These are phyloP conservation scores for Gracilariopsis chorda DNA, from an alignment of 23 red algal genomes.

Conservation along the genomic window DNA sequence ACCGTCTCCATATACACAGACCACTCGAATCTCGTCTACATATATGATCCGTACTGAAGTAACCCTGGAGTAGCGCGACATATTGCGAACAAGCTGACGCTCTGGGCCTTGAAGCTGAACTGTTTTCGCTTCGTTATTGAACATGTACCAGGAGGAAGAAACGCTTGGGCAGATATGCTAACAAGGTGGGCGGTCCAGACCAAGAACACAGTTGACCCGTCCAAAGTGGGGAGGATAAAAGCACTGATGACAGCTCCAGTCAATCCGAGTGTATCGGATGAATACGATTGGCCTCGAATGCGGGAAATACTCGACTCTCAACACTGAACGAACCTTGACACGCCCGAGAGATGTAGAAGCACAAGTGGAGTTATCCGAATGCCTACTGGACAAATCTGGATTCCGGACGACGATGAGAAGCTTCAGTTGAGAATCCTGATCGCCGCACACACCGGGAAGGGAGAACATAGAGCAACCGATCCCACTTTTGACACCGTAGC, in stretches of 20 bases:
- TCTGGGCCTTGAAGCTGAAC: not conserved
- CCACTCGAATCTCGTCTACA: not conserved
- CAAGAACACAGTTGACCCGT: no score
- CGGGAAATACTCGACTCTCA: not conserved
- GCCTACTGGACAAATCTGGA: not conserved
- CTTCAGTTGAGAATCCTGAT: no score
- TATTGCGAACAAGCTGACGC: not conserved
- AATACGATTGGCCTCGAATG: not conserved
- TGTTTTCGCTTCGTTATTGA: not conserved
- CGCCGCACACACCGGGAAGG: no score
- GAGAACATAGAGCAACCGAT: not conserved
- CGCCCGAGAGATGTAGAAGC: not conserved
- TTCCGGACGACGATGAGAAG: no score
- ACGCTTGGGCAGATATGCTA: conserved; percentile 4
- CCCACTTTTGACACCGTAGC: no score
- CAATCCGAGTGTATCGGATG: not conserved
- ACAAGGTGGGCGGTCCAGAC: not conserved
- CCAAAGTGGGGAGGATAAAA: not conserved
- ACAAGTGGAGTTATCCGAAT: not conserved
- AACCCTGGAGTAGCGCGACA: not conserved
- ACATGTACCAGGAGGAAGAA: not conserved
- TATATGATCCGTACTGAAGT: not conserved
- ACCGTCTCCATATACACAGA: not conserved
- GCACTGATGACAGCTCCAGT: not conserved
- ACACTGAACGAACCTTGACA: not conserved